Evolutionary conservation across 2,329 filamentous ascomycete genomes (phyloP), one percentile per base, ranked within the genome.

Genomic region (Calycina herbarum): DNA sequence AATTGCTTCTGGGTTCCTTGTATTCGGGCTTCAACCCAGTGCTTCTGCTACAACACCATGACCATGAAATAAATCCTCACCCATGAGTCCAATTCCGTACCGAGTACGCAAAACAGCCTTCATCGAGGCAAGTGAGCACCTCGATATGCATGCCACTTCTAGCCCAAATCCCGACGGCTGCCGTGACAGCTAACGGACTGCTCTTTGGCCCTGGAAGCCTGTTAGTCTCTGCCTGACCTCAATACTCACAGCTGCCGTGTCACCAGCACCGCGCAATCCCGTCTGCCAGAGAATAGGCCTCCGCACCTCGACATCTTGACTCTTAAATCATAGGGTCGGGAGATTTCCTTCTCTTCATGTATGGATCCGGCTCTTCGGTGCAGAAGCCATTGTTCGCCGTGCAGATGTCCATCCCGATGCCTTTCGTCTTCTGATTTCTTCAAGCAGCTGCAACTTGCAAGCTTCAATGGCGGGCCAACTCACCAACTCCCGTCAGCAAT

Each of bases 181-280:
- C 29, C 20, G 61, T 63, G 61, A 58, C 61, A 63, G 54, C 56
- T 62, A 40, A 42, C 61, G 54, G 24, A 33, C 31, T 24, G 31
- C 27, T 27, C 24, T 17, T 57, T 20, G 20, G 20, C 20, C 20
- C 20, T 20, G 20, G 20, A 20, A 29, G 27, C 27, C 27, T 29
- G 27, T 29, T 4, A 29, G 27, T 29, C 27, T 29, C 20, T 61
- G 17, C 20, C 59, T 24, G 54, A 35, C 61, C 57, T 35, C 54
- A 40, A 57, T 31, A 63, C 15, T 59, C 40, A 29, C 56, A 51
- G 6, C 48, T 64, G 62, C n/a, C 56, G 62, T 64, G 62, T 27
- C 62, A 59, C 27, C 27, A 20, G 20, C 20, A 20, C 20, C 20
- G 56, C 29, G 27, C 42, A 6, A 3, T 45, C 40, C 27, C 62